A percentile compares a stretch with the other conserved stretches of the same genome.
These are phyloP conservation scores for Saprolegnia parasitica DNA, from an alignment of 352 stramenopile species.

Conservation along the genomic window DNA sequence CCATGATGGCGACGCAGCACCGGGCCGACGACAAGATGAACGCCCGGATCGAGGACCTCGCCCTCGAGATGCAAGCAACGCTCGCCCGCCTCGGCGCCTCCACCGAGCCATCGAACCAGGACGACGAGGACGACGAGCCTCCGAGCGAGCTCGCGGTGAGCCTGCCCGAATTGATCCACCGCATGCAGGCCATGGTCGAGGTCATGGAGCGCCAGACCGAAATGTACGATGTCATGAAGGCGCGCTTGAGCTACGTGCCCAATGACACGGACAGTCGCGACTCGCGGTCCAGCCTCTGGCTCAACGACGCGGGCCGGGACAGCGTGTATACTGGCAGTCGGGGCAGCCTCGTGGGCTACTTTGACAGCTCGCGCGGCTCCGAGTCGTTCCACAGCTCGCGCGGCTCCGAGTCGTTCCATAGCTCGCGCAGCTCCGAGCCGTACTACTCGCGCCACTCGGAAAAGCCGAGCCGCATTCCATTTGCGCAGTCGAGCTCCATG, in stretches of 20 bases:
- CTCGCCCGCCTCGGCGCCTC: neutral
- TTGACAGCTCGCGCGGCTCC: conserved; percentile 7
- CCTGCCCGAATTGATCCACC: conserved; percentile 54
- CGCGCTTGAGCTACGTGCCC: neutral
- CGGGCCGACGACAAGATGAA: conserved; percentile 5
- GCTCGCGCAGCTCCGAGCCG: neutral
- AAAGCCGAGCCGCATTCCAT: too few species aligned
- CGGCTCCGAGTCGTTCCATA: neutral
- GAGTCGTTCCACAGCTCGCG: neutral
- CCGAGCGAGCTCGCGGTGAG: conserved; percentile 51
- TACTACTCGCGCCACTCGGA: neutral
- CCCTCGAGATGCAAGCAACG: conserved; percentile 20
- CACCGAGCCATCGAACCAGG: neutral
- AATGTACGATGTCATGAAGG: conserved; percentile 48
- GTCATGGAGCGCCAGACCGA: conserved; percentile 70
- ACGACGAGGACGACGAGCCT: conserved; percentile 35
- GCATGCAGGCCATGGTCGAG: conserved; percentile 53
- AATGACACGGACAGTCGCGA: conserved; percentile 4
- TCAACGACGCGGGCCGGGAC: conserved; percentile 17
- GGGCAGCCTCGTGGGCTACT: neutral
- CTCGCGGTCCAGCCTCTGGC: conserved; percentile 18
- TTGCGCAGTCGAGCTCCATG: too few species aligned
- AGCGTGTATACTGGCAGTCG: conserved; percentile 33
- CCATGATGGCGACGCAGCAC: neutral
- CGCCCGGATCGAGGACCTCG: conserved; percentile 1